These are phyloP conservation scores for Candida schatavii DNA, from an alignment of 805 yeast genomes.

Conservation along the genomic window DNA sequence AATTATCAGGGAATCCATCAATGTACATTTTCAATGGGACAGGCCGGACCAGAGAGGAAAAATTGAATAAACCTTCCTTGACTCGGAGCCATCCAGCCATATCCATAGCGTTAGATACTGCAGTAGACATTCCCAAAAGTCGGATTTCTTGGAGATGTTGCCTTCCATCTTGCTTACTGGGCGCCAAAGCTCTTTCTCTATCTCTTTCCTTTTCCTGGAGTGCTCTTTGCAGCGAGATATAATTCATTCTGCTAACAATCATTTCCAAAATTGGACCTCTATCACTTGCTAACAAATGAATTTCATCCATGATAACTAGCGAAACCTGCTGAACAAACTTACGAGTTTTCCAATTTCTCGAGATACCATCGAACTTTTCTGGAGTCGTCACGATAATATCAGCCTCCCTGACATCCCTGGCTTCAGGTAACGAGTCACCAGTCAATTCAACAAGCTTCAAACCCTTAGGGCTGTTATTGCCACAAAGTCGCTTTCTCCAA, in stretches of 20 bases:
- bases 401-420: constrained; percentile 61
- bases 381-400: constrained; percentile 82
- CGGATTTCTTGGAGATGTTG: constrained; percentile 34
- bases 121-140: constrained; percentile 77
- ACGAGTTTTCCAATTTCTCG: constrained; percentile 81
- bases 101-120: constrained; percentile 81
- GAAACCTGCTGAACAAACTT: constrained; percentile 73
- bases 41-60: constrained; percentile 80
- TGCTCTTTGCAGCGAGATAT: constrained; percentile 58
- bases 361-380: constrained; percentile 83
- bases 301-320: constrained; percentile 81
- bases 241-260: constrained; percentile 86
- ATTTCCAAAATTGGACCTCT: constrained; percentile 85
- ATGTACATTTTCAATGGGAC: constrained; percentile 85
- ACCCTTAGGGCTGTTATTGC: constrained; percentile 30
- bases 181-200: background rate
- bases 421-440: constrained; percentile 78
- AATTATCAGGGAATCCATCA: constrained; percentile 80
- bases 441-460: constrained; percentile 71
- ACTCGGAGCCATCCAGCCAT: constrained; percentile 86
- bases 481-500: constrained; percentile 58
- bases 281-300: constrained; percentile 79
- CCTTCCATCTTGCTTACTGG: background rate
- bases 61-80: constrained; percentile 70
- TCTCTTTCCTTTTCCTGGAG: constrained; percentile 27